Conservation (phyloP, 306 rosid genomes). For the Cajanus cajan region DNA sequence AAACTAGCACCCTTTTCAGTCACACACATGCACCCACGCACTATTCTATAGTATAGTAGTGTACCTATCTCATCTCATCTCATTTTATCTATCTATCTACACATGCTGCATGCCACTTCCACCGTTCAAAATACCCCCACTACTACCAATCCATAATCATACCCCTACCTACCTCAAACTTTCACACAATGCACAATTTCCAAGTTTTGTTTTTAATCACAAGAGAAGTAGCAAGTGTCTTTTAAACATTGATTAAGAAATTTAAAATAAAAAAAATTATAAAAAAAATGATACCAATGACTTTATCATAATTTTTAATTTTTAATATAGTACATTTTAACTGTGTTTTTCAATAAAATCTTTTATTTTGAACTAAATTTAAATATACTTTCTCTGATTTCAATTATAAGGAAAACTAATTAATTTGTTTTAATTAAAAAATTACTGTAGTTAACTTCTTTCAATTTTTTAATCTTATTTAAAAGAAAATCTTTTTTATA, state of each 20-base stretch:
- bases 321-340: not conserved
- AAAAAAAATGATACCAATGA: not conserved
- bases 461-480: too few species aligned
- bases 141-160: slow-evolving; percentile 24
- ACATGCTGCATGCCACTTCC: slow-evolving; percentile 31
- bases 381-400: too few species aligned
- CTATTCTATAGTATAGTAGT: not conserved
- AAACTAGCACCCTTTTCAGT: slow-evolving; percentile 62
- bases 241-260: not conserved
- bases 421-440: too few species aligned
- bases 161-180: slow-evolving; percentile 28
- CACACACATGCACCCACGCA: slow-evolving; percentile 17
- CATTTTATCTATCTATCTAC: not conserved
- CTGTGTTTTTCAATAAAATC: not conserved
- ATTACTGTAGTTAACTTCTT: too few species aligned
- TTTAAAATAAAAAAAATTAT: not conserved
- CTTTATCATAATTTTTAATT: not conserved
- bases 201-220: not conserved
- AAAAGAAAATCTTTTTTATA: too few species aligned
- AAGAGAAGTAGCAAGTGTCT: not conserved
- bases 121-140: not conserved
- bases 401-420: too few species aligned
- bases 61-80: slow-evolving; percentile 6
- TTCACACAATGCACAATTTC: slow-evolving; percentile 14
- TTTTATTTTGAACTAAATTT: too few species aligned